A percentile compares a stretch with the other conserved stretches of the same genome.
phyloP scores from a whole-genome alignment of 2,329 filamentous ascomycete genomes.

The Aurifilum marmelostoma region DNA sequence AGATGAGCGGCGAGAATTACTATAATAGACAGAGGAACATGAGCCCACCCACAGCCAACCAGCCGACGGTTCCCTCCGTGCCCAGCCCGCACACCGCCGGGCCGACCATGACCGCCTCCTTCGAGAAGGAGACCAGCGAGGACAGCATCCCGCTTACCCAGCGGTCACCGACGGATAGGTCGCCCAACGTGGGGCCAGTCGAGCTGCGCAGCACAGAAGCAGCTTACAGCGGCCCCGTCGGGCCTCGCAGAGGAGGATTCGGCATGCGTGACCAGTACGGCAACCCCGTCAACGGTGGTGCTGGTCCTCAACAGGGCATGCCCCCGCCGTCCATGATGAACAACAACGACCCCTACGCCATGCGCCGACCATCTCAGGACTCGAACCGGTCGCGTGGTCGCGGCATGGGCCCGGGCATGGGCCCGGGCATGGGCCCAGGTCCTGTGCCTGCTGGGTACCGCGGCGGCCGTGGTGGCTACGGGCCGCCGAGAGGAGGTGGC shows the following conservation, averaged over 20 bases:
- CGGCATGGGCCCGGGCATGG: constrained; percentile 45
- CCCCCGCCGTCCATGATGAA: background rate
- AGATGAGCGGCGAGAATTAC: constrained; percentile 95
- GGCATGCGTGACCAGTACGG: constrained; percentile 65
- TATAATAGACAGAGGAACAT: constrained; percentile 69
- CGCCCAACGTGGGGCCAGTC: constrained; percentile 49
- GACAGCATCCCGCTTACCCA: constrained; percentile 73
- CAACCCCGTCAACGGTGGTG: constrained; percentile 54
- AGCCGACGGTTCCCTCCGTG: constrained; percentile 62
- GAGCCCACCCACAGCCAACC: constrained; percentile 46
- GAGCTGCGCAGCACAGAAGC: constrained; percentile 45
- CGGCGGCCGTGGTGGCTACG: constrained; percentile 6
- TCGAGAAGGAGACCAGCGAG: constrained; percentile 69
- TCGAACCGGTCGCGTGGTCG: constrained; percentile 58
- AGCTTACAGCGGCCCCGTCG: constrained; percentile 38
- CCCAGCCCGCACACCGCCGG: constrained; percentile 55
- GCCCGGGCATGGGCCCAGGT: constrained; percentile 29
- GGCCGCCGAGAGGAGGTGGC: background rate
- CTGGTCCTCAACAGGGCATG: constrained; percentile 30
- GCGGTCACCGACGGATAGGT: constrained; percentile 62
- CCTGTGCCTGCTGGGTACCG: constrained; percentile 6
- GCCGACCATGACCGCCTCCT: constrained; percentile 51
- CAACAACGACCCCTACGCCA: constrained; percentile 47
- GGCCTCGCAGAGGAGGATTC: constrained; percentile 39
- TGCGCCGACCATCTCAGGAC: constrained; percentile 51